Conservation (phyloP, 148 eudicot species). For the Fagopyrum tataricum region DNA sequence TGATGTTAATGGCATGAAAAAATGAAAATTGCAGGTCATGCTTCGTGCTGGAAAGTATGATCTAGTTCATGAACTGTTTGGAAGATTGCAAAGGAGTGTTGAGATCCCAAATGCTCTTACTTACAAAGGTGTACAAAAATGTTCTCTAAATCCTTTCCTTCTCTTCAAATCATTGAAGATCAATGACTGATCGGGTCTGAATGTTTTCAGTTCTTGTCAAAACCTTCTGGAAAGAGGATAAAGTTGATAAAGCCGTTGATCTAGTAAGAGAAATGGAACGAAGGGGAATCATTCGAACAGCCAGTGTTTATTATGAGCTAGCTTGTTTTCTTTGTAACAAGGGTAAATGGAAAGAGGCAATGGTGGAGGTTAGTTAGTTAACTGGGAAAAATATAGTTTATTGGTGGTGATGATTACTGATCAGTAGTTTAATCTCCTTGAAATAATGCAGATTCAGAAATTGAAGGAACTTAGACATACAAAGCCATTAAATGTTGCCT, state of each 20-base stretch:
- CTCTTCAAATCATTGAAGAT: background rate
- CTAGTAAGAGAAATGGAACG: slow-evolving; percentile 86
- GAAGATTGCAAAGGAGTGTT: slow-evolving; percentile 67
- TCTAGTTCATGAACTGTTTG: slow-evolving; percentile 65
- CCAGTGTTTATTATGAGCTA: slow-evolving; percentile 83
- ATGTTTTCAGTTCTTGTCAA: slow-evolving; percentile 63
- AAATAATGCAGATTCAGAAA: slow-evolving; percentile 56
- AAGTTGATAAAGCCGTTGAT: slow-evolving; percentile 66
- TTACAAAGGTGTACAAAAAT: slow-evolving; percentile 50
- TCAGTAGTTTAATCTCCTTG: background rate
- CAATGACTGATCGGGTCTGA: background rate
- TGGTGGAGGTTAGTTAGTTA: slow-evolving; percentile 49
- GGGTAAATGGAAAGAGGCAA: slow-evolving; percentile 86
- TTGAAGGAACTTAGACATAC: slow-evolving; percentile 46
- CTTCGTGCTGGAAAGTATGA: slow-evolving; percentile 66
- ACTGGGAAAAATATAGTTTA: background rate
- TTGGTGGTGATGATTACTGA: background rate
- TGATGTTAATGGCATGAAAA: background rate
- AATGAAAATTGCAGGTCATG: slow-evolving; percentile 52
- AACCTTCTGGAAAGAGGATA: slow-evolving; percentile 74
- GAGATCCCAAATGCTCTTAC: slow-evolving; percentile 77
- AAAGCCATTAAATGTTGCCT: slow-evolving; percentile 66
- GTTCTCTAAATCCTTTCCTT: background rate
- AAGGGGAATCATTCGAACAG: slow-evolving; percentile 70
- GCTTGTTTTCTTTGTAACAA: slow-evolving; percentile 87